Evolutionary conservation across 306 rosid genomes (phyloP), one percentile per base, ranked within the genome.

Genomic region (Oemleria cerasiformis): DNA sequence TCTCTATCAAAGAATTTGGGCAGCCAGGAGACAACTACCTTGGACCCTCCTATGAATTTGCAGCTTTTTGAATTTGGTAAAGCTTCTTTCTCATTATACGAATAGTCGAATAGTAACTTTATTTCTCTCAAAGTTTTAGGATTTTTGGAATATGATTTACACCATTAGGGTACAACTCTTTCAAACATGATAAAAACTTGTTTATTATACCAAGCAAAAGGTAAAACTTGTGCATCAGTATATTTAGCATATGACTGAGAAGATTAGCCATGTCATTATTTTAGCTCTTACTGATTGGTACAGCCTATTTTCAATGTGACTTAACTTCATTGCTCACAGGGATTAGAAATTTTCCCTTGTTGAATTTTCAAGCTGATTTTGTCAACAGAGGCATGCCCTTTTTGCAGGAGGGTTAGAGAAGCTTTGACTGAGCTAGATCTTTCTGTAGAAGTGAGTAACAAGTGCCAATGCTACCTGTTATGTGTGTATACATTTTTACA

Each of bases 371-470:
- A 75, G 63, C 71, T 49, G 44, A 72, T 78, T 77, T 75, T 90
- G 79, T 85, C 78, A 67, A 83, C 96, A 92, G 97, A 92, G 83
- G 98, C 98, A 62, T 92, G 98, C 82, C 98, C 98, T 67, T 92
- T 90, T 84, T 92, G 98, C 85, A 81, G 98, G 87, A 88, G 97
- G 83, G 98, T 90, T 74, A 88, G 98, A 38, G 98, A 92, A 78
- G 92, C 98, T 74, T 51, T 90, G 88, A 90, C 98, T 38, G 98
- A 92, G 78, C 88, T 92, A 64, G 98, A 92, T 78, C 90, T 92
- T 83, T 84, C 87, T 67, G 91, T 77, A 20, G 92, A 92, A 92
- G 98, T 92, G 80, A 76, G 88, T 66, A 74, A 73, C 71, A 55
- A 25, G 34, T 75, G 5, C 4, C 38, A 8, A 13, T 15, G 54